phyloP scores from a whole-genome alignment of 495 filamentous ascomycete genomes.

The Choiromyces venosus region DNA sequence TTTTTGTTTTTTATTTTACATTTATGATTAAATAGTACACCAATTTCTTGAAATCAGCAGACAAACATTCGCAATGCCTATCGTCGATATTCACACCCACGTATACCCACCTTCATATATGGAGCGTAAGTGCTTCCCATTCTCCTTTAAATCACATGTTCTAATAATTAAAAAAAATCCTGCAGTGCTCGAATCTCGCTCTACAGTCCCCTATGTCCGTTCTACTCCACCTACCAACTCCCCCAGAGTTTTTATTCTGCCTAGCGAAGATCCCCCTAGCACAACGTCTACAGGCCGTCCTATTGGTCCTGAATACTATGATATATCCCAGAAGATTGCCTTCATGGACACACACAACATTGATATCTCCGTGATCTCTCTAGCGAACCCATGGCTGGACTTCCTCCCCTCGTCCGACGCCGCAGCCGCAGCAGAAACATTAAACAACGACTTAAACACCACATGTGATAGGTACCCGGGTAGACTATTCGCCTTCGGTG shows the following conservation, averaged over 20 bases:
- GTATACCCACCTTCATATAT: constrained; percentile 85
- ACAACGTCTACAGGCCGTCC: constrained; percentile 49
- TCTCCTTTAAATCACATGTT: constrained; percentile 47
- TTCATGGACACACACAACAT: constrained; percentile 88
- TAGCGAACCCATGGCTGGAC: constrained; percentile 95
- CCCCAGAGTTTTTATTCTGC: constrained; percentile 75
- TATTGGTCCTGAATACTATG: constrained; percentile 44
- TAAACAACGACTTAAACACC: constrained; percentile 71
- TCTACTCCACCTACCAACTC: constrained; percentile 54
- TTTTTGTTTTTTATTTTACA: too few species aligned
- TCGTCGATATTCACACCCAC: constrained; percentile 92
- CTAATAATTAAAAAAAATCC: constrained; percentile 13
- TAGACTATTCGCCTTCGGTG: constrained; percentile 72
- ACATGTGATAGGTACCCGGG: constrained; percentile 58
- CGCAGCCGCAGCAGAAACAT: constrained; percentile 53
- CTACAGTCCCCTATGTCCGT: constrained; percentile 73
- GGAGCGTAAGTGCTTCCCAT: constrained; percentile 61
- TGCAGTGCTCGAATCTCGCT: constrained; percentile 63
- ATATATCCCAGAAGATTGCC: constrained; percentile 60
- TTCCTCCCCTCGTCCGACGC: constrained; percentile 64
- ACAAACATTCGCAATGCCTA: constrained; percentile 38
- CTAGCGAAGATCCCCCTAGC: constrained; percentile 55
- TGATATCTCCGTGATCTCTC: constrained; percentile 74
- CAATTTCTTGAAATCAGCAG: not conserved
- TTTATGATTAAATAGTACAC: not conserved